phyloP scores from a whole-genome alignment of 2,329 filamentous ascomycete genomes.

The Trichoderma semiorbis region DNA sequence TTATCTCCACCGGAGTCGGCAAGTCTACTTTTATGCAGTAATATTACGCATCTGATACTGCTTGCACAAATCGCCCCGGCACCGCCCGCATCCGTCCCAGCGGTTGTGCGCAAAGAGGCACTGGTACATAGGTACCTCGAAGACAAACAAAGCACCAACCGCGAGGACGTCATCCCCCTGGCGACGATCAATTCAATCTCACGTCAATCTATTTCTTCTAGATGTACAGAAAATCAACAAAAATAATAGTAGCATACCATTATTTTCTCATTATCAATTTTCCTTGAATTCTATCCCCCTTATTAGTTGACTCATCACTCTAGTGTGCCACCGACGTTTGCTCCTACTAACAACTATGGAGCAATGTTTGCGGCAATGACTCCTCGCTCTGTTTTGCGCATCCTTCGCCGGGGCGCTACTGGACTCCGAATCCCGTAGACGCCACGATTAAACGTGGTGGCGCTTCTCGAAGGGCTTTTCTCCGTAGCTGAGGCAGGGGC shows the following conservation, averaged over 20 bases:
- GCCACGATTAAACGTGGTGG: background rate
- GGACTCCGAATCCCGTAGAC: slow-evolving; percentile 8
- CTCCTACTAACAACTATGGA: background rate
- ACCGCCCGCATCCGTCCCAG: background rate
- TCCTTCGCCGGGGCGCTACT: background rate
- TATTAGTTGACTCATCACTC: background rate
- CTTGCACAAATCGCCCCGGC: background rate
- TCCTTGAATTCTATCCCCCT: background rate
- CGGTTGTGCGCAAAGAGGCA: background rate
- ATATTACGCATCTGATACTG: background rate
- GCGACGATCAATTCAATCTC: background rate
- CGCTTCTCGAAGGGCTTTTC: slow-evolving; percentile 3
- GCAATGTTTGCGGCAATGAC: background rate
- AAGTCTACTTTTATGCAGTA: background rate
- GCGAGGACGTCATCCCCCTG: background rate
- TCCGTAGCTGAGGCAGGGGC: background rate
- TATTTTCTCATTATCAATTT: background rate
- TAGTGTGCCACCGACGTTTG: background rate
- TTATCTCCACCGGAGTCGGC: background rate
- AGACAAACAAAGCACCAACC: background rate
- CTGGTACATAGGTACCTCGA: background rate
- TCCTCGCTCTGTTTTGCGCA: background rate
- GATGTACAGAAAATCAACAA: background rate
- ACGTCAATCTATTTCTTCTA: background rate
- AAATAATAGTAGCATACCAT: background rate